Conservation (phyloP, 2,329 filamentous ascomycete species). For the Scedosporium aurantiacum region DNA sequence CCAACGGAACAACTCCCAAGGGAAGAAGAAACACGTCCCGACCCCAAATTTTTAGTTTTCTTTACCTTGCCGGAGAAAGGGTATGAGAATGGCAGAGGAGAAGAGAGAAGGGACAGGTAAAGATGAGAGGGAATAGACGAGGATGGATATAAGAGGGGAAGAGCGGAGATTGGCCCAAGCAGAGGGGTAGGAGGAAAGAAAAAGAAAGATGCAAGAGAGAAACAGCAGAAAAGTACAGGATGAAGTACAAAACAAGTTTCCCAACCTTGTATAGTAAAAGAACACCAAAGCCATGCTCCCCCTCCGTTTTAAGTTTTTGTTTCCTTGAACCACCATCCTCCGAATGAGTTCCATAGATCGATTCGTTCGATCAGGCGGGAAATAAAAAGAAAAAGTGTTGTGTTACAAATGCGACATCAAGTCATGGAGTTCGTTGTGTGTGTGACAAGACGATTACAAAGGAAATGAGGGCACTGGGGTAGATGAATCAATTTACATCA, state of each 20-base stretch:
- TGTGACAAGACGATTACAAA: neutral
- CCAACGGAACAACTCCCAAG: neutral
- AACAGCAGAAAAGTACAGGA: neutral
- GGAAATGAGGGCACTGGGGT: conserved; percentile 14
- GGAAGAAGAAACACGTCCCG: neutral
- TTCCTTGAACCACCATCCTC: neutral
- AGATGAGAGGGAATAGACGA: neutral
- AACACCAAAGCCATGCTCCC: conserved; percentile 6
- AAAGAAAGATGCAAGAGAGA: neutral
- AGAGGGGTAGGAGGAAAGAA: neutral
- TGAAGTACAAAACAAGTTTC: neutral
- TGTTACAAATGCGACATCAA: conserved; percentile 1
- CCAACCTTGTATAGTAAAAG: conserved; percentile 1
- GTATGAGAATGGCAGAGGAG: neutral
- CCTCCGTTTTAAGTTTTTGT: neutral
- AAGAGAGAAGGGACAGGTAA: neutral
- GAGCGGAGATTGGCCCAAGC: conserved; percentile 5
- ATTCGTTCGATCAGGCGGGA: too few species aligned
- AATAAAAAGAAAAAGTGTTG: conserved; percentile 8
- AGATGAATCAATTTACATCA: conserved; percentile 11
- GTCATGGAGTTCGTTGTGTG: conserved; percentile 1
- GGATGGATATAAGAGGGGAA: neutral
- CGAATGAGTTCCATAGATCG: conserved; percentile 8
- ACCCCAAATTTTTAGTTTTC: neutral
- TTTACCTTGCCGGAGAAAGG: neutral